Conservation (phyloP, 768 basidiomycete genomes). For the Tremella yokohamensis region DNA sequence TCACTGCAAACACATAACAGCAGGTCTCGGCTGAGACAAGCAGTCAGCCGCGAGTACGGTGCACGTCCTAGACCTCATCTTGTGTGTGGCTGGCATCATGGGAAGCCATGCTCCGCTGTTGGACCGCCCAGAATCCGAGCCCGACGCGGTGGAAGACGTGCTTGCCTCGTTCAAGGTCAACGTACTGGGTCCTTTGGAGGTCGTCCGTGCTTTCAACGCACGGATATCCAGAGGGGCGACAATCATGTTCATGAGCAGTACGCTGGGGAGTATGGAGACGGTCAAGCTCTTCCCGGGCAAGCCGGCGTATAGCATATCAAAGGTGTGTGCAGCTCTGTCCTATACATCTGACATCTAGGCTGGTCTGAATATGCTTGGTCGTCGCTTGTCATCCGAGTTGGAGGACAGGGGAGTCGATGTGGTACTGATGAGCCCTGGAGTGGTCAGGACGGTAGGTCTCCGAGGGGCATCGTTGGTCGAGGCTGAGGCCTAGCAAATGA, state of each 20-base stretch:
- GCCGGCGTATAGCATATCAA: conserved; percentile 6
- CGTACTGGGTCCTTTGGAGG: conserved; percentile 7
- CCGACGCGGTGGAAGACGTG: background rate
- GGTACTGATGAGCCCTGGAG: conserved; percentile 8
- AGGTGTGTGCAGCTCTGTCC: background rate
- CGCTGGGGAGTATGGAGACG: conserved; percentile 4
- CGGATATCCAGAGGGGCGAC: background rate
- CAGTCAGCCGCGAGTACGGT: background rate
- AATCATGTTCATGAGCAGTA: conserved; percentile 11
- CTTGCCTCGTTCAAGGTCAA: conserved; percentile 3
- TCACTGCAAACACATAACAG: too few species aligned
- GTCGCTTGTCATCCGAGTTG: conserved; percentile 5
- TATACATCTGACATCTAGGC: background rate
- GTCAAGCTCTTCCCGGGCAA: background rate
- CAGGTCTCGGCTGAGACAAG: background rate
- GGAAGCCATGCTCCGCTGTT: background rate
- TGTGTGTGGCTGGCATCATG: conserved; percentile 5
- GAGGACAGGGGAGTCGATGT: conserved; percentile 3
- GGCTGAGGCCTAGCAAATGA: background rate
- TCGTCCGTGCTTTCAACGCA: background rate
- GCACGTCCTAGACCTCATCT: background rate
- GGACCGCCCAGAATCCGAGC: background rate
- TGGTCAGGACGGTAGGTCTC: conserved; percentile 4
- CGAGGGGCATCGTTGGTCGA: background rate
- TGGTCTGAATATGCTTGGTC: conserved; percentile 12